phyloP scores from a whole-genome alignment of 148 eudicot species.

The Drosera capensis region DNA sequence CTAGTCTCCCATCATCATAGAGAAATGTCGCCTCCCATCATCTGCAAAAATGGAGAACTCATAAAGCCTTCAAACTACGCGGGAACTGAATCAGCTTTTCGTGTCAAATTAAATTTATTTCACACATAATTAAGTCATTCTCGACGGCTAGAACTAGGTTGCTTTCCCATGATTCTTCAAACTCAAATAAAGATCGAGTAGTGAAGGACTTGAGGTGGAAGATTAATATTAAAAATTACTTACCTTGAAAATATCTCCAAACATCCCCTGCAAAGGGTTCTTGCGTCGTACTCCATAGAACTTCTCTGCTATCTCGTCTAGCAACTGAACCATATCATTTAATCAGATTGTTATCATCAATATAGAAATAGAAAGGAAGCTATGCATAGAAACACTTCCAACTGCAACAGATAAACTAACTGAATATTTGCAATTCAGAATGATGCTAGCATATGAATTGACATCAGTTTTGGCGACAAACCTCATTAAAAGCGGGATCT shows the following conservation, averaged over 20 bases:
- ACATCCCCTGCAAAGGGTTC: conserved; percentile 52
- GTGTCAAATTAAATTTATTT: neutral
- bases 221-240: neutral
- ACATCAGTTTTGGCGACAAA: conserved; percentile 7
- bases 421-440: neutral
- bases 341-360: neutral
- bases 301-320: conserved; percentile 70
- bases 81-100: neutral
- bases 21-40: conserved; percentile 35
- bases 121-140: too few relatives aligned
- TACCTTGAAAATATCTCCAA: conserved; percentile 87
- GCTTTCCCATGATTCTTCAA: neutral
- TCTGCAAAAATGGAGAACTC: conserved; percentile 21
- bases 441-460: neutral
- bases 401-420: neutral
- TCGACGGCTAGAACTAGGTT: too few relatives aligned
- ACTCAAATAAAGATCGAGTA: neutral
- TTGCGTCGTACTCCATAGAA: conserved; percentile 70
- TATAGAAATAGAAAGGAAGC: neutral
- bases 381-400: neutral
- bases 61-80: neutral
- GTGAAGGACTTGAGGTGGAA: neutral
- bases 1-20: too few relatives aligned
- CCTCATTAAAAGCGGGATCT: conserved; percentile 69
- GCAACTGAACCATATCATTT: conserved; percentile 24